Conservation (phyloP, 2,329 filamentous ascomycete species). For the Cytospora leucostoma region DNA sequence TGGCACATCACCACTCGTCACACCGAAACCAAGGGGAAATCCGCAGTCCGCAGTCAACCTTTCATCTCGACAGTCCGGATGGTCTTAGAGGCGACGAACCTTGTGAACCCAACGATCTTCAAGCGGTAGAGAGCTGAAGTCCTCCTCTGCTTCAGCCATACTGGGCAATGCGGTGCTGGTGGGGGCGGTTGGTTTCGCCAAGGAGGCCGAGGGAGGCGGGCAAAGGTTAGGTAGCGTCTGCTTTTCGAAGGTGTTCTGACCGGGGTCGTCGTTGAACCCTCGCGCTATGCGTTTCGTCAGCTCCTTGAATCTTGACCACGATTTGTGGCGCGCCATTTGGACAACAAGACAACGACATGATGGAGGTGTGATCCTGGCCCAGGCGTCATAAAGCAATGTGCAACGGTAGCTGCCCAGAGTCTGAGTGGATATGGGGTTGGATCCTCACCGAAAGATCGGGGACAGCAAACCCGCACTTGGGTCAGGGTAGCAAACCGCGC, state of each 20-base stretch:
- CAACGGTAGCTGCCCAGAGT: conserved; percentile 9
- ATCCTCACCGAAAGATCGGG: conserved; percentile 23
- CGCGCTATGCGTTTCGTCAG: conserved; percentile 25
- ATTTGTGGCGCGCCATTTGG: conserved; percentile 22
- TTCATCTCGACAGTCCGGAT: not conserved
- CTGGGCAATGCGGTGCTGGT: conserved; percentile 1
- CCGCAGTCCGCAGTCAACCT: not conserved
- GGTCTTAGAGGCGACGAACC: conserved; percentile 42
- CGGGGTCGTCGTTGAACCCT: conserved; percentile 9
- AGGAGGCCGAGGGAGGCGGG: not conserved
- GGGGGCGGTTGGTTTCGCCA: not conserved
- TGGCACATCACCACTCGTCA: not conserved
- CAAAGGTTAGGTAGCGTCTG: conserved; percentile 2
- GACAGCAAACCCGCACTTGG: conserved; percentile 5
- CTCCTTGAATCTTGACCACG: conserved; percentile 18
- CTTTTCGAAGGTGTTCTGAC: conserved; percentile 2
- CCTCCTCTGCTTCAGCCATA: conserved; percentile 84
- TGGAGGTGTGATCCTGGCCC: not conserved
- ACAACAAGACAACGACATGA: not conserved
- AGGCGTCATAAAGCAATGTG: conserved; percentile 1
- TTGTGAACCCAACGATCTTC: conserved; percentile 84
- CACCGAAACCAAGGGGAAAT: not conserved
- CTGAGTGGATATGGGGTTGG: conserved; percentile 6
- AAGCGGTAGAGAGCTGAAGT: conserved; percentile 77
- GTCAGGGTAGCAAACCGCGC: not conserved